Base-by-base conservation (phyloP, 2,329 filamentous ascomycete species). In the Lecanicillium sp. region DNA sequence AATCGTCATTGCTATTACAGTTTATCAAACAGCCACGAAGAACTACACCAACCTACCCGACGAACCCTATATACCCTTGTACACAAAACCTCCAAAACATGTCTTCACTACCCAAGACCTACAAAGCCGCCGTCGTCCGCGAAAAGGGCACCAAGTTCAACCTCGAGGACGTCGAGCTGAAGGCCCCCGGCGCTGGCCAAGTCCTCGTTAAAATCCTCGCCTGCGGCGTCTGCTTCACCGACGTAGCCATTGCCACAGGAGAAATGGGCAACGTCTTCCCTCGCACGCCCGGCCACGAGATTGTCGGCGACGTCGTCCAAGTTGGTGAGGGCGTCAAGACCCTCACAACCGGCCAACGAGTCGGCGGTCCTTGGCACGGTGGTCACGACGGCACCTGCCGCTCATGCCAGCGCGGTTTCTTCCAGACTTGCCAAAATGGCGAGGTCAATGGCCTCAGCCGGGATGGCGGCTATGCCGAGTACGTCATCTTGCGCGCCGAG, bases 121-220 rank as follows among this genome's bases (percentile, higher is more conserved):
- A 73, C 68, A 82, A 79, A 55, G 80, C 76, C 4, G 79, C 77
- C 35, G 66, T 82, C 41, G 62, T 85, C 48, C 68, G 73, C 40
- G 64, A 68, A 41, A 55, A 62, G 18, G 67, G 70, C 41, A 60
- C 58, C 3, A 69, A 75, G 1, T 65, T 83, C 46, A 60, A 60
- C 3, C 62, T 87, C 45, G 70, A 77, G 46, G 73, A 85, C 3
- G 51, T 80, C 4, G 64, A 71, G 14, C 65, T 87, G 29, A 65
- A 71, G 42, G 54, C 64, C 25, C 80, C 81, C 2, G 59, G 67
- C 6, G 54, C 65, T 0, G 70, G 72, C 14, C 67, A 85, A 50
- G 62, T 88, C 3, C 70, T 88, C 18, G 69, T 85, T 56, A 86
- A 86, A 55, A 73, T 85, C 3, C 63, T 78, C 8, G 83, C 83